Evolutionary conservation across 2,329 filamentous ascomycete species (phyloP).

Genomic region (Leptographium lundbergii): DNA sequence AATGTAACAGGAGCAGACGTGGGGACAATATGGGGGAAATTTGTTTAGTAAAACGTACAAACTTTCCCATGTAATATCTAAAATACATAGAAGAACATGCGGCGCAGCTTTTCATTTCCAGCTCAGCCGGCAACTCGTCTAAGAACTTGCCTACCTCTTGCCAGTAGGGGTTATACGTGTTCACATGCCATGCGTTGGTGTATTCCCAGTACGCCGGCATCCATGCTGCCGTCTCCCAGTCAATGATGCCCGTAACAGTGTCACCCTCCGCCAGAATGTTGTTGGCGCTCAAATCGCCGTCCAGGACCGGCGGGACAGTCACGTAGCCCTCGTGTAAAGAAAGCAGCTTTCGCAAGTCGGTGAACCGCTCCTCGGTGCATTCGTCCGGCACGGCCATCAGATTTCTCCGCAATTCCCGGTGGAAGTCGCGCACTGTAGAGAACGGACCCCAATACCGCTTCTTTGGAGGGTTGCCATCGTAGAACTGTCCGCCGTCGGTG

Average conservation of each 20-base stretch:
- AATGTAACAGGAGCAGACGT: no score
- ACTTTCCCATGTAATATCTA: no score
- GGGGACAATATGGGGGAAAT: no score
- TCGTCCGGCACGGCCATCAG: no score
- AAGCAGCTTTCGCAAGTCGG: not conserved
- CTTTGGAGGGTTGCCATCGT: not conserved
- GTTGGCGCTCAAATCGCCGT: slow-evolving; percentile 41
- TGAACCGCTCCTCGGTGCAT: not conserved
- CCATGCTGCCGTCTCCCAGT: slow-evolving; percentile 35
- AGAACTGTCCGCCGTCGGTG: not conserved
- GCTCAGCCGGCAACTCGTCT: not conserved
- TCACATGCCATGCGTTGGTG: not conserved
- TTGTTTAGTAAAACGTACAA: no score
- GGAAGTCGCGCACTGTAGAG: not conserved
- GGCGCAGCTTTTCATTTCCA: not conserved
- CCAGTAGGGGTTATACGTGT: not conserved
- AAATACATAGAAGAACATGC: not conserved
- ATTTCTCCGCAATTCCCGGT: not conserved
- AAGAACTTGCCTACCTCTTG: not conserved
- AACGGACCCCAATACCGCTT: not conserved
- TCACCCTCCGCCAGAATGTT: slow-evolving; percentile 30
- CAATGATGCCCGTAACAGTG: slow-evolving; percentile 28
- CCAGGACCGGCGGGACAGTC: slow-evolving; percentile 23
- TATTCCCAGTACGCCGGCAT: slow-evolving; percentile 30
- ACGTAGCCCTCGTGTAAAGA: not conserved